Percentiles rank a stretch among this genome's conserved stretches.
Evolutionary conservation across 2,329 filamentous ascomycete species (phyloP).

Genomic region (Fusarium sambucinum): DNA sequence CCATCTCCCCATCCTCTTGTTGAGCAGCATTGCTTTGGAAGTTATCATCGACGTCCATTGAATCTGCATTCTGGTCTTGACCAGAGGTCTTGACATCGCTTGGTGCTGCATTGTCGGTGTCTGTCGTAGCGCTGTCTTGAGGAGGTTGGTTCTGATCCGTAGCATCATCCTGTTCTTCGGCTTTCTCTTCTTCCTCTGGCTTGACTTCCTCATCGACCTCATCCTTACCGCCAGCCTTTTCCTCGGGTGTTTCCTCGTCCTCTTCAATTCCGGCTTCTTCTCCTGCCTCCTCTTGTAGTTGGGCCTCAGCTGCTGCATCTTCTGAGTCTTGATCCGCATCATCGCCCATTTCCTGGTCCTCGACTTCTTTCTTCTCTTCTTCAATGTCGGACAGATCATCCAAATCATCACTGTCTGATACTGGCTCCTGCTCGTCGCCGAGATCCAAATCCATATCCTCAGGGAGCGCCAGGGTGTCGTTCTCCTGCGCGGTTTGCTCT

Average conservation of each 20-base stretch:
- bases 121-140: slow-evolving; percentile 63
- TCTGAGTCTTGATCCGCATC: slow-evolving; percentile 54
- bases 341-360: slow-evolving; percentile 56
- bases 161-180: slow-evolving; percentile 67
- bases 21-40: slow-evolving; percentile 71
- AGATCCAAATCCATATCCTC: slow-evolving; percentile 90
- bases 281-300: slow-evolving; percentile 54
- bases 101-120: slow-evolving; percentile 72
- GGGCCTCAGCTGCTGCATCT: slow-evolving; percentile 54
- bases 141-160: slow-evolving; percentile 53
- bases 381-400: slow-evolving; percentile 69
- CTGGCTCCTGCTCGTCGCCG: slow-evolving; percentile 74
- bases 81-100: slow-evolving; percentile 74
- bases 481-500: slow-evolving; percentile 83
- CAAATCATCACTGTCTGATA: slow-evolving; percentile 67
- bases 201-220: slow-evolving; percentile 62
- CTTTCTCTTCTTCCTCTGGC: slow-evolving; percentile 63
- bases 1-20: slow-evolving; percentile 74
- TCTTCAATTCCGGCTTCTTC: slow-evolving; percentile 69
- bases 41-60: slow-evolving; percentile 72
- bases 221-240: slow-evolving; percentile 51
- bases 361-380: slow-evolving; percentile 56
- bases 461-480: slow-evolving; percentile 84
- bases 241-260: slow-evolving; percentile 66
- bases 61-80: slow-evolving; percentile 73